phyloP scores from a whole-genome alignment of 495 filamentous ascomycete genomes.

The Penicillium herquei region DNA sequence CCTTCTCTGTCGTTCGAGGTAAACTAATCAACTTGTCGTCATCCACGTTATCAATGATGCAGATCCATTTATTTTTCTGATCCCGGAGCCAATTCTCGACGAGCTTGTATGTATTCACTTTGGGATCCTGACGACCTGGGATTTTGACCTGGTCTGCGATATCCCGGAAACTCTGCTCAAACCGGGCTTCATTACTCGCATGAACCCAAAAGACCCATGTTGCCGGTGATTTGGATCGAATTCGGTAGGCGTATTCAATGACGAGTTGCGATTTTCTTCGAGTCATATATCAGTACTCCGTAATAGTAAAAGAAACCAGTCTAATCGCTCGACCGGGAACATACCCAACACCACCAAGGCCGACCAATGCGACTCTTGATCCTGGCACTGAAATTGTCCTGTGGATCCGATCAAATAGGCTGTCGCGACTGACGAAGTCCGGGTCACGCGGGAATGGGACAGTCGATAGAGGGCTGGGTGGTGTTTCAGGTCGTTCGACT shows the following conservation, averaged over 20 bases:
- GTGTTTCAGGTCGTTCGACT: conserved; percentile 11
- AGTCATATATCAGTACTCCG: neutral
- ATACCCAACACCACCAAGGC: conserved; percentile 13
- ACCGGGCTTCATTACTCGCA: conserved; percentile 35
- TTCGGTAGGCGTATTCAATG: conserved; percentile 38
- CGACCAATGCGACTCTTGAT: conserved; percentile 26
- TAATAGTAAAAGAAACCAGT: no score
- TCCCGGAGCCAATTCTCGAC: conserved; percentile 36
- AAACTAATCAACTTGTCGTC: neutral
- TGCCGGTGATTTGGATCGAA: conserved; percentile 30
- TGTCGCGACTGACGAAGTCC: conserved; percentile 30
- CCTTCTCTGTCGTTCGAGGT: neutral
- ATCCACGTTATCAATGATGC: conserved; percentile 6
- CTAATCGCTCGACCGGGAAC: no score
- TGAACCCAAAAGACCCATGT: conserved; percentile 53
- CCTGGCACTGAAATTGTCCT: conserved; percentile 20
- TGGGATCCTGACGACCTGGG: conserved; percentile 30
- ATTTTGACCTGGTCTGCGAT: conserved; percentile 39
- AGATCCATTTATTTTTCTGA: neutral
- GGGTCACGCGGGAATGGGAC: conserved; percentile 31
- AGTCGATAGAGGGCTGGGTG: conserved; percentile 13
- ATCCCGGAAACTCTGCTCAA: conserved; percentile 37
- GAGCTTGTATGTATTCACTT: conserved; percentile 36
- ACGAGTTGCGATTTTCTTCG: conserved; percentile 39
- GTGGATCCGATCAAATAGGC: conserved; percentile 22